A percentile compares a stretch with the other conserved stretches of the same genome.
Evolutionary conservation across 495 filamentous ascomycete genomes (phyloP).

Genomic region (Penicillium goetzii): DNA sequence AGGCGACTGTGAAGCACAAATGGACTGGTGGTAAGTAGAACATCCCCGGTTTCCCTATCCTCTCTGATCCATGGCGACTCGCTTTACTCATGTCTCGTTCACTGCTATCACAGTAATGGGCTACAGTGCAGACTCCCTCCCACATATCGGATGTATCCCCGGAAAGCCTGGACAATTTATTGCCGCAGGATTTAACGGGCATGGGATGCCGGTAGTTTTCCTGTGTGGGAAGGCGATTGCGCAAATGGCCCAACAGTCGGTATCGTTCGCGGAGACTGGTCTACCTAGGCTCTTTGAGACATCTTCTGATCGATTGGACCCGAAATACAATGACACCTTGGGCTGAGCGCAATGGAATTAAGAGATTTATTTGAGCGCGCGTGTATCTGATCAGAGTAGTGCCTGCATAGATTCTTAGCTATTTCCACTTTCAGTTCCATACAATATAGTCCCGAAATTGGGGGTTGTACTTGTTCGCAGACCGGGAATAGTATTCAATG

Average conservation of each 20-base stretch:
- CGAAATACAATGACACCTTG: conserved; percentile 21
- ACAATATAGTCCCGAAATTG: too few relatives aligned
- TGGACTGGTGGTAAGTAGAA: conserved; percentile 52
- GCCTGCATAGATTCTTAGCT: neutral
- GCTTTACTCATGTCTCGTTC: neutral
- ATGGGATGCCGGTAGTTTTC: conserved; percentile 59
- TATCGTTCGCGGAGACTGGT: conserved; percentile 41
- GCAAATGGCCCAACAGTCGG: conserved; percentile 44
- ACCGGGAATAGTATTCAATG: too few relatives aligned
- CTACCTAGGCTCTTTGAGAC: conserved; percentile 48
- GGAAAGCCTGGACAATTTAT: conserved; percentile 48
- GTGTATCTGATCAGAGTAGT: too few relatives aligned
- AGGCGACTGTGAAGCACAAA: conserved; percentile 45
- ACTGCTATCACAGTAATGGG: conserved; percentile 40
- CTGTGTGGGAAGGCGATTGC: conserved; percentile 49
- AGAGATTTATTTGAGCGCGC: too few relatives aligned
- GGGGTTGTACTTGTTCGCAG: too few relatives aligned
- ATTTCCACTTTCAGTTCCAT: neutral
- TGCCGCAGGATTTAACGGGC: conserved; percentile 58
- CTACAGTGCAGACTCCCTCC: conserved; percentile 48
- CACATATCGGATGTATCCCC: conserved; percentile 55
- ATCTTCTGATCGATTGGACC: conserved; percentile 31
- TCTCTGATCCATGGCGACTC: neutral
- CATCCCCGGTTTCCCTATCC: neutral
- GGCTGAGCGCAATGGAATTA: neutral